These are phyloP conservation scores for Melaleuca quinquenervia DNA, from an alignment of 345 rosid genomes.

Conservation along the genomic window DNA sequence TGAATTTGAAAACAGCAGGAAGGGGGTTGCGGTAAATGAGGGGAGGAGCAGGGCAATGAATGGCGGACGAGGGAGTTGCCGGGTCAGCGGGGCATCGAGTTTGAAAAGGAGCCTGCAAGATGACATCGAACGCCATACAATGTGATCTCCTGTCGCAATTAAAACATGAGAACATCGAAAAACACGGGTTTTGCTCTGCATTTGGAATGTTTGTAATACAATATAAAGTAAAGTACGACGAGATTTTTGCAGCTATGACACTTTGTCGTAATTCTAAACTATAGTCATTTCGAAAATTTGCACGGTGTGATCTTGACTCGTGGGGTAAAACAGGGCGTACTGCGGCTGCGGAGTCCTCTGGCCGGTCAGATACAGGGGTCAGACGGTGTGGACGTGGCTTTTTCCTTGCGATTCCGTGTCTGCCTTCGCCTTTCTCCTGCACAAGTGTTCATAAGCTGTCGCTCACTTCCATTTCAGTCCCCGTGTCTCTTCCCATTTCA, in stretches of 20 bases:
- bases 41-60: neutral
- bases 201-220: neutral
- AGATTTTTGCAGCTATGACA: neutral
- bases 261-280: neutral
- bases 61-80: slow-evolving; percentile 7
- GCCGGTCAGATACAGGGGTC: neutral
- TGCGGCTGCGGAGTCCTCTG: neutral
- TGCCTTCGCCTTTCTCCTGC: neutral
- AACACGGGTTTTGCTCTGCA: neutral
- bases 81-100: slow-evolving; percentile 22
- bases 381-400: neutral
- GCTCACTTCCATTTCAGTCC: neutral
- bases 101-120: neutral
- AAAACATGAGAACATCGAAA: neutral
- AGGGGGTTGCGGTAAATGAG: neutral
- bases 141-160: neutral
- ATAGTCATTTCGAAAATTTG: neutral
- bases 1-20: neutral
- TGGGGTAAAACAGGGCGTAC: neutral
- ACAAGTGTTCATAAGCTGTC: neutral
- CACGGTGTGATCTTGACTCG: neutral
- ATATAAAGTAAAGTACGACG: neutral
- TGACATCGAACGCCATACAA: neutral
- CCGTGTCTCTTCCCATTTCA: neutral
- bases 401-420: neutral